Conservation (phyloP, 768 basidiomycete species). For the Hemileccinum impolitum region DNA sequence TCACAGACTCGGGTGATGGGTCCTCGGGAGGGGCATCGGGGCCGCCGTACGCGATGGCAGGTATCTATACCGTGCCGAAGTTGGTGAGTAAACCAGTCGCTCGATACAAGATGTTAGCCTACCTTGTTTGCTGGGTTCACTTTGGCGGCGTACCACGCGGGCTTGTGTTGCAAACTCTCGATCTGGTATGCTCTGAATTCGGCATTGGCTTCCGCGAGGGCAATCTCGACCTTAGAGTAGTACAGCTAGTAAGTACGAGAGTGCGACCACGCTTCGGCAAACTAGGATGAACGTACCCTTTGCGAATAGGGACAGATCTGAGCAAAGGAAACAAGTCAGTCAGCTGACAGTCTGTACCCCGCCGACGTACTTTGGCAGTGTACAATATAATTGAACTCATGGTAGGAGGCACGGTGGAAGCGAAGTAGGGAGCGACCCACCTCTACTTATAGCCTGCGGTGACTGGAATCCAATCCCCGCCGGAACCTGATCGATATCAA, state of each 20-base stretch:
- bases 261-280: neutral
- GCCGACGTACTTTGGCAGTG: conserved; percentile 39
- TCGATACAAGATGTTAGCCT: neutral
- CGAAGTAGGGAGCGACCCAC: neutral
- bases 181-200: conserved; percentile 52
- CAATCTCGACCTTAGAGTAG: conserved; percentile 52
- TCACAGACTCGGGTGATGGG: conserved; percentile 58
- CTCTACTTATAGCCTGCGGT: conserved; percentile 4
- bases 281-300: conserved; percentile 43
- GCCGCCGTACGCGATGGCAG: conserved; percentile 55
- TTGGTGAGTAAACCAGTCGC: neutral
- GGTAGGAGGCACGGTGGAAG: too few species aligned
- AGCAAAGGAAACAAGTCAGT: neutral
- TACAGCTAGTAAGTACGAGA: neutral
- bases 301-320: conserved; percentile 64
- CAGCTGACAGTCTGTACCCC: neutral
- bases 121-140: conserved; percentile 70
- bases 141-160: conserved; percentile 62
- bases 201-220: conserved; percentile 53
- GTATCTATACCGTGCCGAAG: conserved; percentile 5
- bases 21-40: conserved; percentile 51
- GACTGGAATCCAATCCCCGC: neutral
- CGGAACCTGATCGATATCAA: neutral
- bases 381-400: conserved; percentile 41
- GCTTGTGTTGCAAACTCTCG: conserved; percentile 62